Evolutionary conservation across 352 stramenopile genomes (phyloP).

Genomic region (Globisporangium abappressorium): DNA sequence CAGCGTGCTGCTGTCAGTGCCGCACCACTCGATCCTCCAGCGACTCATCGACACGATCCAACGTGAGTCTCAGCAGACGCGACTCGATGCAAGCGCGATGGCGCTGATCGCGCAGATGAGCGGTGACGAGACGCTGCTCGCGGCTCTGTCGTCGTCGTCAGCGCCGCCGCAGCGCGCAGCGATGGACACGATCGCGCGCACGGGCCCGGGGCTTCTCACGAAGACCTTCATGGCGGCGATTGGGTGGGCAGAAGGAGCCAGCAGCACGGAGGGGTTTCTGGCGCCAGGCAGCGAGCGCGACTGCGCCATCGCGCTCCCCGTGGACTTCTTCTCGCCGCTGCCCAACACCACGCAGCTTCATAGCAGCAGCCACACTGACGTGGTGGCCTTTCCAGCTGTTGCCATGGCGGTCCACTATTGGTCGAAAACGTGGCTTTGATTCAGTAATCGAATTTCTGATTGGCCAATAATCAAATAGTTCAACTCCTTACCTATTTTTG

Average conservation of each 20-base stretch:
- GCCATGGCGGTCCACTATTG: slow-evolving; percentile 50
- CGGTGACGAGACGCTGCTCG: slow-evolving; percentile 9
- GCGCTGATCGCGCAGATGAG: slow-evolving; percentile 26
- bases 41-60: slow-evolving; percentile 34
- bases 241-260: slow-evolving; percentile 23
- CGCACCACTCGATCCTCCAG: slow-evolving; percentile 29
- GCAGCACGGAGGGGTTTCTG: slow-evolving; percentile 24
- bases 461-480: neutral
- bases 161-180: neutral
- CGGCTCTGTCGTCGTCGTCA: neutral
- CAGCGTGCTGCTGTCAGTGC: slow-evolving; percentile 39
- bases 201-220: slow-evolving; percentile 51
- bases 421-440: slow-evolving; percentile 31
- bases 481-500: neutral
- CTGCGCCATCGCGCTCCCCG: slow-evolving; percentile 29
- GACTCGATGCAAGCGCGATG: slow-evolving; percentile 21
- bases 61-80: slow-evolving; percentile 6
- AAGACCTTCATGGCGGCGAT: slow-evolving; percentile 46
- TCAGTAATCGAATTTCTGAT: neutral
- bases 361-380: neutral
- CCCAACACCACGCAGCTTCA: slow-evolving; percentile 34
- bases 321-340: slow-evolving; percentile 38
- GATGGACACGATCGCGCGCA: slow-evolving; percentile 49
- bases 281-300: slow-evolving; percentile 12
- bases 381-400: slow-evolving; percentile 4